Base-by-base conservation (phyloP, 2,329 filamentous ascomycete species). In the Sporothrix curviconia region DNA sequence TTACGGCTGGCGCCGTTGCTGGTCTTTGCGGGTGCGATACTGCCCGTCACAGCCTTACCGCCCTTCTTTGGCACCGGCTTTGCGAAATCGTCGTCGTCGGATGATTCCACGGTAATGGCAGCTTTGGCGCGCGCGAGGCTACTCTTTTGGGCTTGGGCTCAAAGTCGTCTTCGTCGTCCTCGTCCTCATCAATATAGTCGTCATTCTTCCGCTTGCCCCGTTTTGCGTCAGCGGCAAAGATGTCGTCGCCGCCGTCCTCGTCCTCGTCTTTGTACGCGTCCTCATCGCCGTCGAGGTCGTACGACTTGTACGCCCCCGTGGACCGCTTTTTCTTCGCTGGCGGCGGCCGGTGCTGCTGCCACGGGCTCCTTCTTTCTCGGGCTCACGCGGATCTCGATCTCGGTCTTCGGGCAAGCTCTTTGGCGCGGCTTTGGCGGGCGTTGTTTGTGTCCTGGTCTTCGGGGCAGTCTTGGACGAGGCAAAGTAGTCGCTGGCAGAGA, bases 221-320 rank as follows among this genome's bases (percentile, higher is more conserved):
- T 67, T 84, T 87, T 34, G 79, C 80, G 62, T 89, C 84, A 4
- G 87, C 85, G 14, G 86, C 87, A 70, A 92, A 92, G 19, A 96
- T 91, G 64, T 96, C 92, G 62, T 90, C 87, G n/a, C 82, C 87
- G 3, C 82, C 85, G 44, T 89, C 83, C 7, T 81, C 82, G 55
- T 89, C 86, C 55, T 89, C 86, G 19, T 89, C 82, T 63, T 87
- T 72, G 58, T 80, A 82, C 5, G 76, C 79, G 64, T 82, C 78
- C 8, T 78, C 78, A 58, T 83, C 79, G 36, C 82, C 77, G 36
- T 81, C 70, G 4, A 66, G 62, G 24, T 68, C 65, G 56, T 73
- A 66, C 49, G 77, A 74, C 52, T 71, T 72, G 56, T 75, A 70
- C 1, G 75, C 68, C 1, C 71, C 70, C 2, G 73, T 68, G 0